These are phyloP conservation scores for Scheffersomyces insectosa DNA, from an alignment of 1,139 yeast species.

Conservation along the genomic window DNA sequence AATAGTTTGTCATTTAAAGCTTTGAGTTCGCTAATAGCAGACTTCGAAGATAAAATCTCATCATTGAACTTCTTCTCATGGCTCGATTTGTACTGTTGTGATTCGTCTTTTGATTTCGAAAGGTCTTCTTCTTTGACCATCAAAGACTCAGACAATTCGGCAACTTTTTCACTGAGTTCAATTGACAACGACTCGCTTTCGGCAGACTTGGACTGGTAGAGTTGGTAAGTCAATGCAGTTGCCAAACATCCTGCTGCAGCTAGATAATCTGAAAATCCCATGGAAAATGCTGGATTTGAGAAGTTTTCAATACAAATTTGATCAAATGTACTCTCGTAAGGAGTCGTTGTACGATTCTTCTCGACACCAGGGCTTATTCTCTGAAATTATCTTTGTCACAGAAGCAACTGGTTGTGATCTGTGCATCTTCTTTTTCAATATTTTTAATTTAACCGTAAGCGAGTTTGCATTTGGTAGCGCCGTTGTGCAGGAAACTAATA, in stretches of 20 bases:
- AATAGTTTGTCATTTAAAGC: slow-evolving; percentile 8
- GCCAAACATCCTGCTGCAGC: slow-evolving; percentile 28
- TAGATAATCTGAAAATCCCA: slow-evolving; percentile 17
- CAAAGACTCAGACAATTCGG: slow-evolving; percentile 10
- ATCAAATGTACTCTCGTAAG: too few species aligned
- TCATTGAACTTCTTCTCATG: slow-evolving; percentile 7
- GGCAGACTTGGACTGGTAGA: slow-evolving; percentile 25
- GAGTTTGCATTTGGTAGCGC: too few species aligned
- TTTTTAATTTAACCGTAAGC: too few species aligned
- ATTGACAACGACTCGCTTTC: slow-evolving; percentile 18
- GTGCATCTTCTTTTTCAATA: too few species aligned
- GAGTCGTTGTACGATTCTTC: too few species aligned
- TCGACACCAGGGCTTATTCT: too few species aligned
- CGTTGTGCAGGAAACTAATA: too few species aligned
- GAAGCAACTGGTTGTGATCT: too few species aligned
- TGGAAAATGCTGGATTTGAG: slow-evolving; percentile 2
- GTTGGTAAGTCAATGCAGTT: slow-evolving; percentile 24
- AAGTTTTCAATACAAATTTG: too few species aligned
- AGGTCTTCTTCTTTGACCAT: slow-evolving; percentile 12
- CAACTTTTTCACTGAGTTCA: slow-evolving; percentile 15
- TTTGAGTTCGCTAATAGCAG: slow-evolving; percentile 10
- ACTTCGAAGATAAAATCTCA: slow-evolving; percentile 6
- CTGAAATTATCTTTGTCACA: too few species aligned
- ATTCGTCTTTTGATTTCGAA: slow-evolving; percentile 5
- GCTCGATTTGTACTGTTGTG: slow-evolving; percentile 4